Evolutionary conservation across 495 filamentous ascomycete genomes (phyloP).

Genomic region (Xylaria grammica): DNA sequence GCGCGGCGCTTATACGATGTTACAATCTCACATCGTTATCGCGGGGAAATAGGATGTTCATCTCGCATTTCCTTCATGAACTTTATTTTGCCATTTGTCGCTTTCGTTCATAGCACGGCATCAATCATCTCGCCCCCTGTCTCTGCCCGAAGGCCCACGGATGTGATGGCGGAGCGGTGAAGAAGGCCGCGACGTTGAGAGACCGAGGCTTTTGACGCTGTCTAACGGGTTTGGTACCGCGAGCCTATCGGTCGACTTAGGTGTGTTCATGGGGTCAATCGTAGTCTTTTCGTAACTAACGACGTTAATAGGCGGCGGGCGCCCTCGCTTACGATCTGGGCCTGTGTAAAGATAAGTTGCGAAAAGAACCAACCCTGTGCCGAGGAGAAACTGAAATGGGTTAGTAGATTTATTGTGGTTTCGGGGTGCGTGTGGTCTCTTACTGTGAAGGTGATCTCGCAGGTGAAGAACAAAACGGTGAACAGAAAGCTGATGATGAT

Average conservation of each 20-base stretch:
- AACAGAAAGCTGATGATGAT: conserved; percentile 83
- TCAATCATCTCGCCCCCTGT: conserved; percentile 48
- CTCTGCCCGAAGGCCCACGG: conserved; percentile 48
- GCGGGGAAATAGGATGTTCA: neutral
- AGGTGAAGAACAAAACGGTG: conserved; percentile 84
- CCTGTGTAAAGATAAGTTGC: conserved; percentile 86
- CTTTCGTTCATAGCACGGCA: neutral
- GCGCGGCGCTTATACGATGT: neutral
- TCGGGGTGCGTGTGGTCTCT: conserved; percentile 37
- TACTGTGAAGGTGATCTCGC: conserved; percentile 62
- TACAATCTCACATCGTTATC: neutral
- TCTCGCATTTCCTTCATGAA: conserved; percentile 3
- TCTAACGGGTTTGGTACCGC: conserved; percentile 44
- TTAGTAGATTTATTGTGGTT: conserved; percentile 10
- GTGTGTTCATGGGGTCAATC: conserved; percentile 51
- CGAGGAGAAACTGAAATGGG: conserved; percentile 71
- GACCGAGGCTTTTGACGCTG: conserved; percentile 57
- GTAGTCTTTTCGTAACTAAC: conserved; percentile 77
- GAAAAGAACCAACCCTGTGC: conserved; percentile 74
- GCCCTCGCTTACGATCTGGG: conserved; percentile 55
- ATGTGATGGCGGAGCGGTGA: conserved; percentile 64
- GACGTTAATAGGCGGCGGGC: conserved; percentile 78
- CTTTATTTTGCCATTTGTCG: neutral
- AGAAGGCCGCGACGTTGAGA: conserved; percentile 69
- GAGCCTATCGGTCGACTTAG: conserved; percentile 39